Percentiles rank a stretch among this genome's conserved stretches.
Conservation (phyloP, 768 basidiomycete genomes). For the Calocybe cyanea region DNA sequence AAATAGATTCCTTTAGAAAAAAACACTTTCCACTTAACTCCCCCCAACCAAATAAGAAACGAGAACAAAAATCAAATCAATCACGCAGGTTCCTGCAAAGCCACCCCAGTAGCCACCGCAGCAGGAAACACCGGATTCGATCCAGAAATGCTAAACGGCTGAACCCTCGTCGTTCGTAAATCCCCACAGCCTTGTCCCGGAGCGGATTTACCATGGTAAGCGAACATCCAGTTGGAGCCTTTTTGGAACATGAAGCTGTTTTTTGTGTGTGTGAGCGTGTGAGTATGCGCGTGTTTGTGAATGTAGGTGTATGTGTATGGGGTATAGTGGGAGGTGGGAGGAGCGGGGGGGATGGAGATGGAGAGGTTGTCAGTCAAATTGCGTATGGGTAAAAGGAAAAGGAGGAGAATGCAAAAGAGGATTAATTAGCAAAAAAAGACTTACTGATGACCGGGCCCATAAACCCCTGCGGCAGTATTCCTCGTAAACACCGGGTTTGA, state of each 20-base stretch:
- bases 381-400: no score
- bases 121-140: constrained; percentile 11
- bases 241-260: constrained; percentile 16
- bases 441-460: constrained; percentile 15
- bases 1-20: no score
- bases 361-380: no score
- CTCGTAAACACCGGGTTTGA: constrained; percentile 11
- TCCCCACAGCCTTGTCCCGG: constrained; percentile 16
- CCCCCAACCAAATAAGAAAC: no score
- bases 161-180: constrained; percentile 14
- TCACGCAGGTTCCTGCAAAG: constrained; percentile 8
- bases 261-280: no score
- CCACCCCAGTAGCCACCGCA: constrained; percentile 9
- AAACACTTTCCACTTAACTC: no score
- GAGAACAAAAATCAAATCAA: background rate
- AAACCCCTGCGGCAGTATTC: constrained; percentile 11
- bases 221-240: constrained; percentile 13
- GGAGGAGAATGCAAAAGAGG: background rate
- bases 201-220: constrained; percentile 15
- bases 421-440: background rate
- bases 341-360: no score
- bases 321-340: no score
- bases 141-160: constrained; percentile 11
- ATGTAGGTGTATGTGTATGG: no score
- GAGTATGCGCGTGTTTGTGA: no score